phyloP scores from a whole-genome alignment of 2,329 filamentous ascomycete genomes.

The Botrytis hyacinthi region DNA sequence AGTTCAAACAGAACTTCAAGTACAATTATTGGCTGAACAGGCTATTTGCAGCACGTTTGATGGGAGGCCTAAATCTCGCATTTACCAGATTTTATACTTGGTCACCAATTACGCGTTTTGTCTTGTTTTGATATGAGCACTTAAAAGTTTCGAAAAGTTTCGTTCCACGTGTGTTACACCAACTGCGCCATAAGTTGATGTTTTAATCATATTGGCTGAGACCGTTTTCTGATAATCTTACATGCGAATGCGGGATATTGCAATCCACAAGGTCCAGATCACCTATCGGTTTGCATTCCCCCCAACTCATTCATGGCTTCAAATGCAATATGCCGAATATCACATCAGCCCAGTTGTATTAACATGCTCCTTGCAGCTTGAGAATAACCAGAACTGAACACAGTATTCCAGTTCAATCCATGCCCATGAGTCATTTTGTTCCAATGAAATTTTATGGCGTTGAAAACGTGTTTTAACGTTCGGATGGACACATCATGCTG shows the following conservation, averaged over 20 bases:
- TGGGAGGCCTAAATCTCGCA: not conserved
- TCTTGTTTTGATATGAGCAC: not conserved
- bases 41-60: not conserved
- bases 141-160: not conserved
- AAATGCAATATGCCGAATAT: not conserved
- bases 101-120: not conserved
- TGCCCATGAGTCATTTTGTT: not conserved
- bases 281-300: not conserved
- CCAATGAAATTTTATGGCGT: not conserved
- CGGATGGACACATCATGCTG: not conserved
- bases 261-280: not conserved
- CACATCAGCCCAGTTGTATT: not conserved
- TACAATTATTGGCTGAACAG: not conserved
- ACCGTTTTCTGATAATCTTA: not conserved
- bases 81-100: not conserved
- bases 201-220: not conserved
- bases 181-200: not conserved
- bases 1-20: not conserved
- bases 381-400: not conserved
- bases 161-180: not conserved
- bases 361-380: not conserved
- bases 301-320: not conserved
- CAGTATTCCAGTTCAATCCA: not conserved
- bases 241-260: not conserved
- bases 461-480: not conserved